A percentile compares a stretch with the other conserved stretches of the same genome.
Evolutionary conservation across 805 yeast genomes (phyloP).

Genomic region (Pichia heedii): DNA sequence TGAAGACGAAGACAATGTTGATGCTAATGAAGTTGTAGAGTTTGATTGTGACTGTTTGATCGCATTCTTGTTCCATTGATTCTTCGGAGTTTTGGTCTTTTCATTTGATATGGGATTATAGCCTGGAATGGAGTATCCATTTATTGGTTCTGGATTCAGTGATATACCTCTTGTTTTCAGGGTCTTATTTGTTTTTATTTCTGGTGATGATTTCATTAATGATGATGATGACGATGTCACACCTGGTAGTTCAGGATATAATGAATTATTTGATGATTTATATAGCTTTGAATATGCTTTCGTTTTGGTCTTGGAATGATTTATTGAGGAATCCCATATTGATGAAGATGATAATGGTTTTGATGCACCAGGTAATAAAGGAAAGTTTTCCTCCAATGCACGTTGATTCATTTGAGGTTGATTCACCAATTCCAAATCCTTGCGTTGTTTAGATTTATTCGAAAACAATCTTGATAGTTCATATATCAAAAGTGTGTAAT

Average conservation of each 20-base stretch:
- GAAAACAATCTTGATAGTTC: conserved; percentile 55
- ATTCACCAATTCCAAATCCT: conserved; percentile 28
- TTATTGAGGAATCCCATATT: neutral
- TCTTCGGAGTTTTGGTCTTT: neutral
- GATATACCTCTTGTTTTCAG: conserved; percentile 13
- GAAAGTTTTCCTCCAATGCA: conserved; percentile 35
- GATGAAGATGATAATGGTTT: neutral
- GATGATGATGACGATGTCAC: neutral
- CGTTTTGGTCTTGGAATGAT: neutral
- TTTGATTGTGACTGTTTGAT: conserved; percentile 13
- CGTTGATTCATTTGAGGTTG: conserved; percentile 19
- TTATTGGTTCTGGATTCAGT: conserved; percentile 8
- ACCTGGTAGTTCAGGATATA: neutral
- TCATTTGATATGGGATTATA: conserved; percentile 9
- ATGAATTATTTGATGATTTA: neutral
- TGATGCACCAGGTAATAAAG: conserved; percentile 33
- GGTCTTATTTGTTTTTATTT: neutral
- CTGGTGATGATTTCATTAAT: neutral
- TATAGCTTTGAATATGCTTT: conserved; percentile 3
- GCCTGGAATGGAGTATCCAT: conserved; percentile 16
- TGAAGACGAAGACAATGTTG: neutral
- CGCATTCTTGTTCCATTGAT: conserved; percentile 14
- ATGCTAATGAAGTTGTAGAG: neutral
- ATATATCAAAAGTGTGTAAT: conserved; percentile 46
- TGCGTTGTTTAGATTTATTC: conserved; percentile 34